These are phyloP conservation scores for Saccharomyces kudriavzevii DNA, from an alignment of 805 yeast genomes.

Conservation along the genomic window DNA sequence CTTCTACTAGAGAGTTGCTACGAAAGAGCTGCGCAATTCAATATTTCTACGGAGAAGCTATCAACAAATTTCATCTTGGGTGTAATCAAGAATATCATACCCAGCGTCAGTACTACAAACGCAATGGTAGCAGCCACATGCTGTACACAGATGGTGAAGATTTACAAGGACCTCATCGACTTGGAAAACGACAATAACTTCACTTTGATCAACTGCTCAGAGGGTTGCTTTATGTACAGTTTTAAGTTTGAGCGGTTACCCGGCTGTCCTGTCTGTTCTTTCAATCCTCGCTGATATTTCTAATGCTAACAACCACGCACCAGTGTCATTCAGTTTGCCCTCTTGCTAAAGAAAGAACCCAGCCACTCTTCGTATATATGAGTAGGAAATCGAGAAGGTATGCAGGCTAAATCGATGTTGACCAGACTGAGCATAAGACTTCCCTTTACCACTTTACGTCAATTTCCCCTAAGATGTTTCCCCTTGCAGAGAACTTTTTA, in stretches of 20 bases:
- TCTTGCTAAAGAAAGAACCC: not conserved
- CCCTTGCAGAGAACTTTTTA: not conserved
- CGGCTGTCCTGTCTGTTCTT: conserved; percentile 63
- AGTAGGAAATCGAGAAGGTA: not conserved
- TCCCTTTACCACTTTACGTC: not conserved
- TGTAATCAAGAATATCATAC: conserved; percentile 83
- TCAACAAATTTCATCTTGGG: conserved; percentile 69
- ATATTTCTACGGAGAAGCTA: conserved; percentile 55
- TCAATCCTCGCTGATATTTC: not conserved
- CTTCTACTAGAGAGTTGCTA: conserved; percentile 51
- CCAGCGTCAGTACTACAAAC: conserved; percentile 90
- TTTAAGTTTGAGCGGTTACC: conserved; percentile 53
- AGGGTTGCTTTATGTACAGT: conserved; percentile 66
- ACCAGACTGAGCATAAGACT: not conserved
- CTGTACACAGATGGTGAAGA: conserved; percentile 76
- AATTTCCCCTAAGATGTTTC: not conserved
- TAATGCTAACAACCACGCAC: not conserved
- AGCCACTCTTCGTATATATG: not conserved
- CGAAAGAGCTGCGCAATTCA: conserved; percentile 53
- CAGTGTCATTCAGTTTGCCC: not conserved
- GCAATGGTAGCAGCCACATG: conserved; percentile 87
- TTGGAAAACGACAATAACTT: conserved; percentile 59
- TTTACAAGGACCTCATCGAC: conserved; percentile 55
- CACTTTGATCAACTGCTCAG: conserved; percentile 81
- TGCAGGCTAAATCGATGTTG: not conserved